Evolutionary conservation across 78 protist species (phyloP).

Genomic region (Emiliania huxleyi): DNA sequence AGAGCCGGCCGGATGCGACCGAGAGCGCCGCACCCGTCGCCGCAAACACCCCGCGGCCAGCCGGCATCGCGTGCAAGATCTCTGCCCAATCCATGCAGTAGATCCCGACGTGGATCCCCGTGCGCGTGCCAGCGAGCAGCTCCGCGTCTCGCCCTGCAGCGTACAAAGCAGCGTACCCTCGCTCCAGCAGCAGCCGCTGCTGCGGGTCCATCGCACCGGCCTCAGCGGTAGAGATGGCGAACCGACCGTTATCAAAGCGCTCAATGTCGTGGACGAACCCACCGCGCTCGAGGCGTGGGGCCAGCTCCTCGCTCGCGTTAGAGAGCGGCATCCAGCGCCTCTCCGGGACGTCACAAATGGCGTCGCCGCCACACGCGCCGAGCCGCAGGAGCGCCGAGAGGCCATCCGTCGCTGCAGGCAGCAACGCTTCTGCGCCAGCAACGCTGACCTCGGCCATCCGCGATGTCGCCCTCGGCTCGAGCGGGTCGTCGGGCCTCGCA

Average conservation of each 20-base stretch:
- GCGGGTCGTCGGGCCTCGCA: neutral
- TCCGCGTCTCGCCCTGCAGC: neutral
- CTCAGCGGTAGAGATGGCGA: neutral
- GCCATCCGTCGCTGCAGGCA: too few species aligned
- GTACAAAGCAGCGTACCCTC: neutral
- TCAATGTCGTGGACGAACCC: neutral
- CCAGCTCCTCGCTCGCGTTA: neutral
- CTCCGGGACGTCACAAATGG: neutral
- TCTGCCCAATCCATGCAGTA: neutral
- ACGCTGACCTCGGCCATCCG: too few species aligned
- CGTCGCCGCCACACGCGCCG: neutral
- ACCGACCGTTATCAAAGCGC: neutral
- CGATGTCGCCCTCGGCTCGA: too few species aligned
- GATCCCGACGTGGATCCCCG: neutral
- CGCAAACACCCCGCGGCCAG: neutral
- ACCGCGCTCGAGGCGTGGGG: neutral
- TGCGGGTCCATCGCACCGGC: conserved; percentile 7
- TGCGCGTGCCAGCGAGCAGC: neutral
- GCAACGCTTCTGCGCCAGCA: too few species aligned
- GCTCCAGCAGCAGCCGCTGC: conserved; percentile 31
- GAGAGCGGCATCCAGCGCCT: too few species aligned
- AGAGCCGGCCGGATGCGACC: conserved; percentile 47
- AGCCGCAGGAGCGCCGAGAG: neutral
- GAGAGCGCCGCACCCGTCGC: conserved; percentile 10
- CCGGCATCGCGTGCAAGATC: neutral